Base-by-base conservation (phyloP, 2,329 filamentous ascomycete species). In the Penicillium sp. region DNA sequence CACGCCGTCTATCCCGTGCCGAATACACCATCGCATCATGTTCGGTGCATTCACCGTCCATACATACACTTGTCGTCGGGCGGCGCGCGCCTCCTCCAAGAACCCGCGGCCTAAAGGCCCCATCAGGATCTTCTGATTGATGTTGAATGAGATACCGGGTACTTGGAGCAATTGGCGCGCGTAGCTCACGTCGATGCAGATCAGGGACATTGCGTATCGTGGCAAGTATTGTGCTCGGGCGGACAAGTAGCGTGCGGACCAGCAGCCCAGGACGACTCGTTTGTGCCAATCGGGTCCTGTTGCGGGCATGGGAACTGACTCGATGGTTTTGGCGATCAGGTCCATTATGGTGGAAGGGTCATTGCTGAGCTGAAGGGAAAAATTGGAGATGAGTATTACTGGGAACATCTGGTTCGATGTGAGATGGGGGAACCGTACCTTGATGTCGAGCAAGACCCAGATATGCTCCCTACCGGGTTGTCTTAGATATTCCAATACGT, bases 381-480 rank as follows among this genome's bases (percentile, higher is more conserved):
- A 8, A 4, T 18, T 10, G 5, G 4, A 41, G 8, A 3, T 44
- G 27, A 36, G 6, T 4, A 0, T 16, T 31, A 7, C 1, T 28
- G 13, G 4, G n/a, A 3, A 2, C 13, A 30, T 9, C 25, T 28
- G 28, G 31, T 8, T 29, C 1, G 10, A 10, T 27, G 10, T 4
- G 9, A 14, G 2, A 3, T 11, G 2, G 22, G 4, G 16, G 27
- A 8, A 14, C 16, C 27, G 16, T 68, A 88, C 84, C 76, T 96
- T 97, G 67, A 97, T 88, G 67, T 97, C 92, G 3, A 97, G 75
- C 53, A 96, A 70, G 5, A 93, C 61, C 91, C 91, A 95, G 9
- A 91, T 76, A 36, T 85, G 68, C 61, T 88, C 81, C 33, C 80
- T 67, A 0, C 77, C 84, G 0, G 84, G 84, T 56, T 80, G 74